Percentiles rank a stretch among this genome's conserved stretches.
These are phyloP conservation scores for Hamamelis virginiana DNA, from an alignment of 164 flowering plant genomes.

Conservation along the genomic window DNA sequence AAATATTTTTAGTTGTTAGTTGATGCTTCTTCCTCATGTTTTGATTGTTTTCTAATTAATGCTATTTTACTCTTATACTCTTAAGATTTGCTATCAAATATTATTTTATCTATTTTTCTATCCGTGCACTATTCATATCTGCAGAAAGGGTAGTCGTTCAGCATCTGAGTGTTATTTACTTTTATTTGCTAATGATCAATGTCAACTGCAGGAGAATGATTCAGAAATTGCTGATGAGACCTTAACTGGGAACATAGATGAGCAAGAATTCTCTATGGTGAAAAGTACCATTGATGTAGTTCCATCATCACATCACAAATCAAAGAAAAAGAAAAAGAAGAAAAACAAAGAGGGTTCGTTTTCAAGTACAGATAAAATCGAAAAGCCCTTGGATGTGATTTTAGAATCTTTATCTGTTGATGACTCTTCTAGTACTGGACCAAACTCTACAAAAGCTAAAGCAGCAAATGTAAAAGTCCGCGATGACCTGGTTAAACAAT, in stretches of 20 bases:
- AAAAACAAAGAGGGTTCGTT: conserved; percentile 43
- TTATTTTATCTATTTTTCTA: too few species aligned
- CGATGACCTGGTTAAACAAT: conserved; percentile 26
- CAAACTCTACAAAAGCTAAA: conserved; percentile 26
- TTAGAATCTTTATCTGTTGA: conserved; percentile 47
- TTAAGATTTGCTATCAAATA: too few species aligned
- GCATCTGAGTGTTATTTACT: background rate
- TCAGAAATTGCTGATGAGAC: conserved; percentile 28
- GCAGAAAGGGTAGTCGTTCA: background rate
- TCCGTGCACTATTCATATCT: background rate
- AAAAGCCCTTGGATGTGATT: conserved; percentile 34
- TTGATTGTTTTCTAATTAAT: too few species aligned
- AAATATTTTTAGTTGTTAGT: too few species aligned
- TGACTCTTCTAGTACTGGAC: conserved; percentile 27
- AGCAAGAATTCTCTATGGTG: conserved; percentile 15
- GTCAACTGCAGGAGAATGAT: conserved; percentile 38
- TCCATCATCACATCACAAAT: conserved; percentile 38
- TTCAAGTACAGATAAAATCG: conserved; percentile 25
- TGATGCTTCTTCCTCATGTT: too few species aligned
- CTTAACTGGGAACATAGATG: conserved; percentile 12
- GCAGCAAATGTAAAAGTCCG: conserved; percentile 15
- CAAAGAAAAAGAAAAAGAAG: conserved; percentile 81
- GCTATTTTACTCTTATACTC: too few species aligned
- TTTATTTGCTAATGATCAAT: conserved; percentile 1
- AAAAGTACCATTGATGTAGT: conserved; percentile 23